These are phyloP conservation scores for Amphirosellinia nigrospora DNA, from an alignment of 495 filamentous ascomycete species.

Conservation along the genomic window DNA sequence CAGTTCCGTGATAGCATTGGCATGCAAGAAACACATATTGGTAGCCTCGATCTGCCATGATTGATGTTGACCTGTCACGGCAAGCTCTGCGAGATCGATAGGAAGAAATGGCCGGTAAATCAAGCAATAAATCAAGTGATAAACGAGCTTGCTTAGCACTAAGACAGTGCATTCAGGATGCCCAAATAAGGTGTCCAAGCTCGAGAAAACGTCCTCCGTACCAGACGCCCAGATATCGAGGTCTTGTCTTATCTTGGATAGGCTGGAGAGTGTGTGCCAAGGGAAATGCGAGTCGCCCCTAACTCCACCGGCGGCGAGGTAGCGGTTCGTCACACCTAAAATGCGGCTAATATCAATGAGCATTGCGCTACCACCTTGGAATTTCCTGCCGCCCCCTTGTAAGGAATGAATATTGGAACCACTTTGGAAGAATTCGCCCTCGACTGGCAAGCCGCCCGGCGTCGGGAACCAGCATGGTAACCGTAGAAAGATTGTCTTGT, in stretches of 20 bases:
- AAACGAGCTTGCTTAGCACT: constrained; percentile 81
- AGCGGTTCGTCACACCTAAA: constrained; percentile 81
- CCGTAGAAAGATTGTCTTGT: constrained; percentile 73
- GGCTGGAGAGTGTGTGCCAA: constrained; percentile 82
- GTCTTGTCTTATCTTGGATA: constrained; percentile 85
- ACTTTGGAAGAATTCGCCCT: constrained; percentile 78
- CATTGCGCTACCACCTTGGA: constrained; percentile 72
- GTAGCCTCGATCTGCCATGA: constrained; percentile 91
- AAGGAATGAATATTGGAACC: constrained; percentile 73
- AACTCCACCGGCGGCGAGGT: constrained; percentile 81
- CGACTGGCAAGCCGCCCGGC: constrained; percentile 60
- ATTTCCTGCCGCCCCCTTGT: constrained; percentile 67
- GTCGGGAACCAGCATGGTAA: constrained; percentile 71
- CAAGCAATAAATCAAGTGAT: constrained; percentile 83
- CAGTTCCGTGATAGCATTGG: constrained; percentile 83
- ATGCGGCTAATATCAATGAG: constrained; percentile 84
- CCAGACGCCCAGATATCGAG: constrained; percentile 84
- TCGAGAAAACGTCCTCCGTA: constrained; percentile 78
- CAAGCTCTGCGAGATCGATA: constrained; percentile 78
- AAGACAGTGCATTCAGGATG: constrained; percentile 78
- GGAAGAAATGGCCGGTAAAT: constrained; percentile 86
- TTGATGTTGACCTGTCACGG: constrained; percentile 80
- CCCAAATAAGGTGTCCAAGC: constrained; percentile 74
- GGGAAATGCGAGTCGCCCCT: constrained; percentile 89
- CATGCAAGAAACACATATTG: constrained; percentile 84